Evolutionary conservation across 2,329 filamentous ascomycete genomes (phyloP).

Genomic region (Trichoderma brevicompactum): DNA sequence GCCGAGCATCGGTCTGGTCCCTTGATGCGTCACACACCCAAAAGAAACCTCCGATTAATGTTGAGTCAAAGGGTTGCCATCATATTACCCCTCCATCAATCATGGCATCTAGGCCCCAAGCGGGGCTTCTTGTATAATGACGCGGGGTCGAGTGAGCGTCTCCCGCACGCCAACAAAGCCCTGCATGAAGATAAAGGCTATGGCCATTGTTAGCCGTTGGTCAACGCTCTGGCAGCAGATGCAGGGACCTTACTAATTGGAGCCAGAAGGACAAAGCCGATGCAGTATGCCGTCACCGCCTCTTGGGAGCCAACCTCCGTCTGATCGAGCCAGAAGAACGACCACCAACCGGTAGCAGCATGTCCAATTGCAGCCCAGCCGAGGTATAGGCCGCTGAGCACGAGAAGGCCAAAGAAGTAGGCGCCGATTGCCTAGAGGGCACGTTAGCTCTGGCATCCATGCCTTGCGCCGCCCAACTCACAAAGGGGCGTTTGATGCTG

Average conservation of each 20-base stretch:
- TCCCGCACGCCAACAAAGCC: slow-evolving; percentile 56
- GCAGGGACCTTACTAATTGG: slow-evolving; percentile 49
- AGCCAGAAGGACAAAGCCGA: slow-evolving; percentile 51
- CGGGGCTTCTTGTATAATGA: slow-evolving; percentile 17
- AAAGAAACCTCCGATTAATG: slow-evolving; percentile 5
- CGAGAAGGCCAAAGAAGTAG: slow-evolving; percentile 49
- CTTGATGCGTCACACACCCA: slow-evolving; percentile 23
- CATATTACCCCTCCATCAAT: slow-evolving; percentile 15
- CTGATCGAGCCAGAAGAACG: slow-evolving; percentile 58
- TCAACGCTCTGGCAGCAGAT: slow-evolving; percentile 25
- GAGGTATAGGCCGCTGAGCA: slow-evolving; percentile 51
- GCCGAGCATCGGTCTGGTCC: slow-evolving; percentile 13
- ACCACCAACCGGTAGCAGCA: slow-evolving; percentile 49
- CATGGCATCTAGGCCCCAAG: slow-evolving; percentile 8
- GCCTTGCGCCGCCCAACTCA: slow-evolving; percentile 38
- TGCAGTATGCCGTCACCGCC: slow-evolving; percentile 50
- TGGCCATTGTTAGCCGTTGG: slow-evolving; percentile 29
- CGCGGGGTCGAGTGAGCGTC: slow-evolving; percentile 39
- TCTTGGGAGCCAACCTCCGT: slow-evolving; percentile 49
- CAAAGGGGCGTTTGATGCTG: slow-evolving; percentile 56
- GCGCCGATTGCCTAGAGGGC: slow-evolving; percentile 48
- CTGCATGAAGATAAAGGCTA: slow-evolving; percentile 55
- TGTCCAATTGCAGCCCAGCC: slow-evolving; percentile 55
- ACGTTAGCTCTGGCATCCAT: slow-evolving; percentile 28
- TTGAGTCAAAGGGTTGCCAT: not conserved